Percentiles rank a stretch among this genome's conserved stretches.
These are phyloP conservation scores for Rhodotorula sp. DNA, from an alignment of 1,284 basidiomycete genomes.

Conservation along the genomic window DNA sequence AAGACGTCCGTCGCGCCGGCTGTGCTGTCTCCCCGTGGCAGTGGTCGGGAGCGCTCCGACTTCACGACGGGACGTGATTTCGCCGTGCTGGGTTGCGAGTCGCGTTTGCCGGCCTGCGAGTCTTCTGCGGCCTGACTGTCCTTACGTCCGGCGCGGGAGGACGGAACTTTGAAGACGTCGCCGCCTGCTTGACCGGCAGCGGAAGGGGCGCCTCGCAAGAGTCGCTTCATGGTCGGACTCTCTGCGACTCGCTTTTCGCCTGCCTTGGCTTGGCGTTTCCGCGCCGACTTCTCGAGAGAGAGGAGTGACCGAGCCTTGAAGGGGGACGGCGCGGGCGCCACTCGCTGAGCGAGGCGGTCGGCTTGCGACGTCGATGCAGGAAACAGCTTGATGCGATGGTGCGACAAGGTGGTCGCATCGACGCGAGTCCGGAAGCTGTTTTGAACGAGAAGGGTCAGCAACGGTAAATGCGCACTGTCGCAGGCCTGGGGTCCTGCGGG, in stretches of 20 bases:
- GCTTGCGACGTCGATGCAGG: conserved; percentile 21
- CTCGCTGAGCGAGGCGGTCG: conserved; percentile 20
- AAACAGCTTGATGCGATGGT: conserved; percentile 40
- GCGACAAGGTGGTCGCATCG: conserved; percentile 10
- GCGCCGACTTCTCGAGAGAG: conserved; percentile 37
- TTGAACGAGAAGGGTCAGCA: too few species aligned
- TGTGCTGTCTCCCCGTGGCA: conserved; percentile 28
- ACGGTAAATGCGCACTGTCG: neutral
- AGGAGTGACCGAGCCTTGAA: conserved; percentile 39
- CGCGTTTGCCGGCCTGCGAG: neutral
- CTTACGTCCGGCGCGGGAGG: neutral
- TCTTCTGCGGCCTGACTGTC: neutral
- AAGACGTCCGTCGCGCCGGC: conserved; percentile 9
- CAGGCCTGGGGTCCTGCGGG: neutral
- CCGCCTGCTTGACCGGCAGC: neutral
- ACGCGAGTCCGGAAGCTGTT: conserved; percentile 22
- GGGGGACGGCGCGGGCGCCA: conserved; percentile 29
- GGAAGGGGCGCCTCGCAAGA: neutral
- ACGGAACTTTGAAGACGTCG: conserved; percentile 38
- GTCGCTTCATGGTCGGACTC: conserved; percentile 40
- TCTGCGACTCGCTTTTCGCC: conserved; percentile 21
- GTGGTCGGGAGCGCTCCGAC: conserved; percentile 32
- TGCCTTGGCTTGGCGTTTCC: conserved; percentile 14
- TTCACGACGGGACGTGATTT: conserved; percentile 13
- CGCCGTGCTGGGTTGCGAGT: neutral